Evolutionary conservation across 805 yeast genomes (phyloP), one percentile per base, ranked within the genome.

Genomic region (Babjeviella inositovora): DNA sequence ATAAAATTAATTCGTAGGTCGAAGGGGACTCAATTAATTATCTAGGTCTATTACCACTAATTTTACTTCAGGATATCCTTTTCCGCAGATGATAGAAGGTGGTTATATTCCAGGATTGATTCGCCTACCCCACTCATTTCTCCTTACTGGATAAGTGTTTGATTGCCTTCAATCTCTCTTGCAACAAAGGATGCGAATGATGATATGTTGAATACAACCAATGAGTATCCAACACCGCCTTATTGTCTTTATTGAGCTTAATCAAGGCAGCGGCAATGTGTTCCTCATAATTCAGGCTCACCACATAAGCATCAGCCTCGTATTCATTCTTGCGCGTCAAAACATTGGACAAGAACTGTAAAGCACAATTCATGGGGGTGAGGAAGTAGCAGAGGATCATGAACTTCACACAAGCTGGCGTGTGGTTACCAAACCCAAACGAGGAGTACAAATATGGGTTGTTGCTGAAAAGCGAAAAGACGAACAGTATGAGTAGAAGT

Each of bases 261-360:
- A 81, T 73, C 41, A 90, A 62, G 2, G 94, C 72, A 25, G 54
- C 55, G 24, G 76, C 65, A 42, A 90, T 63, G 24, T 70, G 70
- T 15, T 62, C 55, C 6, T 77, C 59, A 43, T 71, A 72, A 13
- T 93, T 93, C 34, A 70, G 63, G 22, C 61, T 55, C 26, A 70
- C 71, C 10, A 97, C 95, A 44, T 64, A 84, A 31, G 61, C 70
- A 47, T 87, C 98, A 11, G 99, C 97, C 51, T 90, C 82, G 41
- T 73, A 90, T 53, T 90, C 99, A 37, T 76, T 77, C 35, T 70
- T 67, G 63, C 99, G 79, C 6, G 85, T 68, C 28, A 84, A 45
- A 23, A 70, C 48, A 43, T 81, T 76, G 61, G 67, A 62, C 11
- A 53, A 50, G 36, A 82, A 82, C 30, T 69, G 66, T 42, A 76